Conservation (phyloP, 1,284 basidiomycete species). For the Irpex sp. region DNA sequence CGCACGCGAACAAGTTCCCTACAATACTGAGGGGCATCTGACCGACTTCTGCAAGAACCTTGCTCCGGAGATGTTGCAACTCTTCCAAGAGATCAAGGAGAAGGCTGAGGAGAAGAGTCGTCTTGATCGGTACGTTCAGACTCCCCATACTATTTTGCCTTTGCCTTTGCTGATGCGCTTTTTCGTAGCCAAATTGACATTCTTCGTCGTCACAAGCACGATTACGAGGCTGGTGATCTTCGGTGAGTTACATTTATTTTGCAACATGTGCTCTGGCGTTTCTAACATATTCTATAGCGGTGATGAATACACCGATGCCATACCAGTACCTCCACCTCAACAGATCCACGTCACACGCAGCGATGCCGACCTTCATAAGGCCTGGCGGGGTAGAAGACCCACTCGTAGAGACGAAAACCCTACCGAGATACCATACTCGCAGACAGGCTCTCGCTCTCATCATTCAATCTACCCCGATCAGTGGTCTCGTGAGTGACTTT, state of each 20-base stretch:
- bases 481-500: not conserved
- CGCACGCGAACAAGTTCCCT: constrained; percentile 6
- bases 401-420: not conserved
- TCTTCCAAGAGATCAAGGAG: constrained; percentile 13
- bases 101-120: constrained; percentile 13
- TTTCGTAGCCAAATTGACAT: constrained; percentile 9
- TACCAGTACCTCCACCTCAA: not conserved
- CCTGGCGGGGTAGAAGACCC: not conserved
- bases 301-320: not conserved
- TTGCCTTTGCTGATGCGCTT: not conserved
- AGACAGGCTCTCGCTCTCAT: not conserved
- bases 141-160: not conserved
- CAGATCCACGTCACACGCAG: not conserved
- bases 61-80: constrained; percentile 12
- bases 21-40: constrained; percentile 12
- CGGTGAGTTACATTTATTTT: not conserved
- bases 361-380: not conserved
- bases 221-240: constrained; percentile 10
- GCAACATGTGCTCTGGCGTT: not conserved
- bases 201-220: constrained; percentile 9
- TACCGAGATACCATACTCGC: not conserved
- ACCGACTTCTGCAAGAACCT: constrained; percentile 13
- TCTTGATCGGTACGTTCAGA: constrained; percentile 3
- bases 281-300: not conserved
- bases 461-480: not conserved